phyloP scores from a whole-genome alignment of 2,329 filamentous ascomycete species.

The Monosporascus cannonballus region DNA sequence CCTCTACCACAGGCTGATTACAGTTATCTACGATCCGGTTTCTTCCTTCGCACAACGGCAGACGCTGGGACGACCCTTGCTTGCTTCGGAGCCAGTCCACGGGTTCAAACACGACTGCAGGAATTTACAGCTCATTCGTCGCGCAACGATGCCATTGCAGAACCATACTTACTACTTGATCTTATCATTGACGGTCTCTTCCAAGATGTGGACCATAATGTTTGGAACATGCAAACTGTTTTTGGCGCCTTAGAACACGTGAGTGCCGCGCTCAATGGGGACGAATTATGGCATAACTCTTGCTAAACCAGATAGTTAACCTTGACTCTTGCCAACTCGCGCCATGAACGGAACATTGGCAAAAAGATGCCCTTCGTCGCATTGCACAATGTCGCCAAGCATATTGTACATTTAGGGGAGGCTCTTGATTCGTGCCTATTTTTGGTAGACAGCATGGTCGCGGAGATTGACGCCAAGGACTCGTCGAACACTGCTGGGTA shows the following conservation, averaged over 20 bases:
- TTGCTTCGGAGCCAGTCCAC: conserved; percentile 9
- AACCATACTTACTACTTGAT: conserved; percentile 14
- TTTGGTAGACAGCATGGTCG: conserved; percentile 2
- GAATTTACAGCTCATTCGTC: not conserved
- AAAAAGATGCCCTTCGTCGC: conserved; percentile 11
- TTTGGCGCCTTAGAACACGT: conserved; percentile 13
- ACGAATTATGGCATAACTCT: not conserved
- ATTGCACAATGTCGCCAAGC: conserved; percentile 17
- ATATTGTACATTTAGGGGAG: conserved; percentile 14
- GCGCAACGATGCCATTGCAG: conserved; percentile 3
- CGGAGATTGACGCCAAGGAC: not conserved
- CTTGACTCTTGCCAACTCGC: not conserved
- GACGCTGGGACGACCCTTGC: conserved; percentile 7
- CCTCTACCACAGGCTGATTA: conserved; percentile 7
- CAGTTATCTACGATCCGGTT: conserved; percentile 9
- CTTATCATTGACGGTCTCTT: conserved; percentile 16
- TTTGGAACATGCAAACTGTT: conserved; percentile 13
- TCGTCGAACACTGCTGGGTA: not conserved
- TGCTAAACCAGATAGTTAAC: not conserved
- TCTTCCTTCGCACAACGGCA: conserved; percentile 7
- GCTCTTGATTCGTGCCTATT: conserved; percentile 10
- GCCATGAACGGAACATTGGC: not conserved
- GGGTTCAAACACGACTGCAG: not conserved
- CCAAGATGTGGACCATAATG: conserved; percentile 11
- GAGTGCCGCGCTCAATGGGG: not conserved